A percentile compares a stretch with the other conserved stretches of the same genome.
These are phyloP conservation scores for Diaporthe vexans DNA, from an alignment of 2,329 filamentous ascomycete genomes.

Conservation along the genomic window DNA sequence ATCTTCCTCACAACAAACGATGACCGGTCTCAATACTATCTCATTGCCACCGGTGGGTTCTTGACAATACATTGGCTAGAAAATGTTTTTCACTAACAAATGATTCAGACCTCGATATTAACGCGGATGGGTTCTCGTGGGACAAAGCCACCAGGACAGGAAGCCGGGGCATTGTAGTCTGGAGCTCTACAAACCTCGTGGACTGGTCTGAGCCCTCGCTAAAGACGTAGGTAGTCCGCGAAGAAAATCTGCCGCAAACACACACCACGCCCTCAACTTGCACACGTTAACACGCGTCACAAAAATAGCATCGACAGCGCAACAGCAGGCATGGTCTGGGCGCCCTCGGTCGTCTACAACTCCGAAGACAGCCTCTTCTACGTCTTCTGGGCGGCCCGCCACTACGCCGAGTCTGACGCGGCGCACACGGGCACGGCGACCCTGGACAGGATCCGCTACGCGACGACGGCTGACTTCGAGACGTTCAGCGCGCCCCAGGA, in stretches of 20 bases:
- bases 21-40: conserved; percentile 52
- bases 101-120: conserved; percentile 53
- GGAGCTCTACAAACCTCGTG: conserved; percentile 53
- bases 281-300: neutral
- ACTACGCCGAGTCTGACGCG: conserved; percentile 59
- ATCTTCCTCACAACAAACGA: conserved; percentile 53
- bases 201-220: conserved; percentile 51
- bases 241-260: neutral
- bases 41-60: conserved; percentile 49
- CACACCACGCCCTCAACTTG: neutral
- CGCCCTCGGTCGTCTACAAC: conserved; percentile 55
- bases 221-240: conserved; percentile 42
- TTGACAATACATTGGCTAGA: too few relatives aligned
- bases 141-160: conserved; percentile 52
- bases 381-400: conserved; percentile 63
- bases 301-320: conserved; percentile 49
- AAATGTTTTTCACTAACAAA: neutral
- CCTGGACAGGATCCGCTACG: conserved; percentile 61
- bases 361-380: conserved; percentile 56
- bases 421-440: conserved; percentile 59
- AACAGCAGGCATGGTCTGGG: conserved; percentile 56
- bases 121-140: conserved; percentile 53
- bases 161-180: conserved; percentile 54
- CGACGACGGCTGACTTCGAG: conserved; percentile 64
- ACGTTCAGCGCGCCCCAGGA: conserved; percentile 61